Evolutionary conservation across 1,284 basidiomycete species (phyloP).

Genomic region (Polyporus tsugae): DNA sequence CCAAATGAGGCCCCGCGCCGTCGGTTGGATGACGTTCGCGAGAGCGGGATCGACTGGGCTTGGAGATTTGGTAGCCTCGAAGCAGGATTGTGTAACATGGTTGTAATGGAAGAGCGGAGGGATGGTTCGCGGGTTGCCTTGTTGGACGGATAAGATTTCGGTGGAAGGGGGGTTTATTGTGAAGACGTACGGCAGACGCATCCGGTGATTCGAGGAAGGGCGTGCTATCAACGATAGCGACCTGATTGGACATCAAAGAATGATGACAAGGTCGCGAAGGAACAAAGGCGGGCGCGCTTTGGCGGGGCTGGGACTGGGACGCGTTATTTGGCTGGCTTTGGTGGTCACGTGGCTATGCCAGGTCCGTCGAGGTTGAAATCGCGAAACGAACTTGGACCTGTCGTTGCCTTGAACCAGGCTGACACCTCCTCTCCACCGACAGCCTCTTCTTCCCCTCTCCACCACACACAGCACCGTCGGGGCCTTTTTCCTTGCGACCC

Average conservation of each 20-base stretch:
- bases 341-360: slow-evolving; percentile 37
- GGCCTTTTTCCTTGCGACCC: slow-evolving; percentile 32
- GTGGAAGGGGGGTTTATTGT: slow-evolving; percentile 15
- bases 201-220: neutral
- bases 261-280: slow-evolving; percentile 31
- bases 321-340: slow-evolving; percentile 39
- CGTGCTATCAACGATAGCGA: slow-evolving; percentile 19
- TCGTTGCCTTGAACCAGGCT: slow-evolving; percentile 38
- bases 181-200: slow-evolving; percentile 26
- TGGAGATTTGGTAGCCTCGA: neutral
- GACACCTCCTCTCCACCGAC: slow-evolving; percentile 36
- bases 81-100: neutral
- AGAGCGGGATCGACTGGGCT: neutral
- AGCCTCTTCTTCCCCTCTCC: slow-evolving; percentile 30
- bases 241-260: slow-evolving; percentile 34
- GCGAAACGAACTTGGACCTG: slow-evolving; percentile 35
- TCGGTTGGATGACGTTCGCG: neutral
- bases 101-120: slow-evolving; percentile 9
- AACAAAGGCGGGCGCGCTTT: slow-evolving; percentile 23
- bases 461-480: slow-evolving; percentile 34
- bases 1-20: slow-evolving; percentile 3
- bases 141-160: neutral
- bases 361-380: slow-evolving; percentile 38
- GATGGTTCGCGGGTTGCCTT: slow-evolving; percentile 1
- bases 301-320: slow-evolving; percentile 23